Conservation (phyloP, 257 asterid genomes). For the Plantago ovata region DNA sequence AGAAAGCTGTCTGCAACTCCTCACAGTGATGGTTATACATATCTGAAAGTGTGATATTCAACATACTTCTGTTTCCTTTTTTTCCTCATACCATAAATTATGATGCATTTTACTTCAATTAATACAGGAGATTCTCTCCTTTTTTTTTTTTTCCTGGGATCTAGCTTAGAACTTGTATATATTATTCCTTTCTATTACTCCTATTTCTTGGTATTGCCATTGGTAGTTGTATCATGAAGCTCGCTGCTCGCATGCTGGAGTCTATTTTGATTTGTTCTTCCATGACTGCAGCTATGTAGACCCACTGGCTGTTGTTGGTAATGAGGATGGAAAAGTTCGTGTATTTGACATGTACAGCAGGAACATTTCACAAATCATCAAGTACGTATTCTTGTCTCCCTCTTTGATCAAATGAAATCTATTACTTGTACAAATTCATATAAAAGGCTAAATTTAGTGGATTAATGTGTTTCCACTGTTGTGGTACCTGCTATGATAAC, state of each 20-base stretch:
- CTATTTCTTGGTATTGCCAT: background rate
- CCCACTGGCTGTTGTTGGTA: constrained; percentile 90
- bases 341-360: constrained; percentile 95
- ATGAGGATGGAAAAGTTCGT: constrained; percentile 89
- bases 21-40: too few species aligned
- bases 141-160: too few species aligned
- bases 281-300: constrained; percentile 68
- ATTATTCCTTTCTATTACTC: background rate
- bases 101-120: constrained; percentile 6
- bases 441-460: constrained; percentile 2
- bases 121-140: constrained; percentile 3
- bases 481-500: background rate
- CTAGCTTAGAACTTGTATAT: too few species aligned
- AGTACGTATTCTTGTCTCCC: constrained; percentile 38
- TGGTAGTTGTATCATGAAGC: background rate
- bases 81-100: constrained; percentile 6
- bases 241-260: constrained; percentile 6
- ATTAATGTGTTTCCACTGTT: constrained; percentile 2
- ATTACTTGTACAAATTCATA: background rate
- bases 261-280: constrained; percentile 14
- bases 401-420: constrained; percentile 5
- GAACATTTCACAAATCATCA: constrained; percentile 73
- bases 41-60: too few species aligned
- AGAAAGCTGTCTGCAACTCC: too few species aligned
- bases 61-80: background rate